These are phyloP conservation scores for Guadua angustifolia DNA, from an alignment of 176 grass and related monocot species.

Conservation along the genomic window DNA sequence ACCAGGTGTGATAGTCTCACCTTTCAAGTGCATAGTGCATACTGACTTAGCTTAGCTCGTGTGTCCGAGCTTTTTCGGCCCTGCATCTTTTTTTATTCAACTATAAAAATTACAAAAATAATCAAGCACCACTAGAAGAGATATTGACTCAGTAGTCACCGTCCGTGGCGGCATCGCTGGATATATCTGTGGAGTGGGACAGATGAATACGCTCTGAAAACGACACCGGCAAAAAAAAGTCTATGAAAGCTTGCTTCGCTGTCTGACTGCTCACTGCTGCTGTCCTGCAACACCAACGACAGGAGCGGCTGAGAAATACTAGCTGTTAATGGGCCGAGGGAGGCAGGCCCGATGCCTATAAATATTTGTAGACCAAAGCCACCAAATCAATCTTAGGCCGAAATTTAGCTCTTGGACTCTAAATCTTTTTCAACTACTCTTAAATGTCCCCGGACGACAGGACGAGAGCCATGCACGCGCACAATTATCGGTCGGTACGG, in stretches of 20 bases:
- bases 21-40: background rate
- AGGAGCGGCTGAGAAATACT: too few relatives aligned
- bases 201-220: constrained; percentile 12
- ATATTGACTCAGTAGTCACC: background rate
- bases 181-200: background rate
- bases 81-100: too few relatives aligned
- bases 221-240: background rate
- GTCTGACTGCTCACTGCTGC: background rate
- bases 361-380: background rate
- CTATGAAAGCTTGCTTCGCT: too few relatives aligned
- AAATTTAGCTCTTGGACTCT: background rate
- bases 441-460: too few relatives aligned
- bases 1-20: background rate
- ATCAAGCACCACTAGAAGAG: too few relatives aligned
- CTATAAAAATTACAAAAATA: too few relatives aligned
- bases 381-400: background rate
- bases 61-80: too few relatives aligned
- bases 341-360: background rate
- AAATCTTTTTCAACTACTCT: too few relatives aligned
- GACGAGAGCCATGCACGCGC: background rate
- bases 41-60: background rate
- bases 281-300: background rate
- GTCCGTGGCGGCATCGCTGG: constrained; percentile 27
- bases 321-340: background rate
- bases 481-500: background rate